phyloP scores from a whole-genome alignment of 345 rosid species.

The Eucalyptus microcorys region DNA sequence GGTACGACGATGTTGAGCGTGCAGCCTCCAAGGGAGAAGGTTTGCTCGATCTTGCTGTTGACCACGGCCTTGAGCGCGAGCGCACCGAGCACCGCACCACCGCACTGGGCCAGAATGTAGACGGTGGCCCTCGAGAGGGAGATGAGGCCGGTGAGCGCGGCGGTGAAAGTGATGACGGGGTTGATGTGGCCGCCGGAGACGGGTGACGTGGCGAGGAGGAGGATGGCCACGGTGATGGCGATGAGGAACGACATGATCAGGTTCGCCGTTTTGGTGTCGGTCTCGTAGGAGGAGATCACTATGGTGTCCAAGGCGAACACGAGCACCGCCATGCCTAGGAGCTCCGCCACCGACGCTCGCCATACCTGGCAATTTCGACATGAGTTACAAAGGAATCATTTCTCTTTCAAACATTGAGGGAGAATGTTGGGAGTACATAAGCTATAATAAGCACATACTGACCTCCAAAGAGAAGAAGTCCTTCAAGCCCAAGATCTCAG shows the following conservation, averaged over 20 bases:
- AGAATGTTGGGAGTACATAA: neutral
- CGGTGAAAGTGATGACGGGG: slow-evolving; percentile 26
- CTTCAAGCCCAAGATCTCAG: slow-evolving; percentile 1
- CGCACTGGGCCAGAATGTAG: slow-evolving; percentile 35
- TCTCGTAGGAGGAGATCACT: slow-evolving; percentile 13
- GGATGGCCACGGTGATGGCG: slow-evolving; percentile 4
- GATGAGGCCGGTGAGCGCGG: slow-evolving; percentile 18
- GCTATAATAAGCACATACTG: neutral
- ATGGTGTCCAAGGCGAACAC: slow-evolving; percentile 17
- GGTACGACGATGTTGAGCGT: slow-evolving; percentile 3
- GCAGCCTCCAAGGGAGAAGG: slow-evolving; percentile 40
- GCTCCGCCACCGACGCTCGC: slow-evolving; percentile 23
- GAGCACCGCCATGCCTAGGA: slow-evolving; percentile 7
- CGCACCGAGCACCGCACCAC: slow-evolving; percentile 17
- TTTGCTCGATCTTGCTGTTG: slow-evolving; percentile 1
- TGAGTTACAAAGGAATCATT: neutral
- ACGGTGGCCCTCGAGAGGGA: slow-evolving; percentile 16
- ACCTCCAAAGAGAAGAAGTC: slow-evolving; percentile 9
- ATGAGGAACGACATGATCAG: slow-evolving; percentile 5
- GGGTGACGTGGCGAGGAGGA: slow-evolving; percentile 28
- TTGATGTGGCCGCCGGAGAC: slow-evolving; percentile 39
- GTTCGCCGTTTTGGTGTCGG: slow-evolving; percentile 1
- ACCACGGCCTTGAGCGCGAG: slow-evolving; percentile 11
- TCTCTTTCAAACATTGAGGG: neutral
- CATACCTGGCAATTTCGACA: slow-evolving; percentile 1